phyloP scores from a whole-genome alignment of 2,329 filamentous ascomycete genomes.

The Colletotrichum sp. region DNA sequence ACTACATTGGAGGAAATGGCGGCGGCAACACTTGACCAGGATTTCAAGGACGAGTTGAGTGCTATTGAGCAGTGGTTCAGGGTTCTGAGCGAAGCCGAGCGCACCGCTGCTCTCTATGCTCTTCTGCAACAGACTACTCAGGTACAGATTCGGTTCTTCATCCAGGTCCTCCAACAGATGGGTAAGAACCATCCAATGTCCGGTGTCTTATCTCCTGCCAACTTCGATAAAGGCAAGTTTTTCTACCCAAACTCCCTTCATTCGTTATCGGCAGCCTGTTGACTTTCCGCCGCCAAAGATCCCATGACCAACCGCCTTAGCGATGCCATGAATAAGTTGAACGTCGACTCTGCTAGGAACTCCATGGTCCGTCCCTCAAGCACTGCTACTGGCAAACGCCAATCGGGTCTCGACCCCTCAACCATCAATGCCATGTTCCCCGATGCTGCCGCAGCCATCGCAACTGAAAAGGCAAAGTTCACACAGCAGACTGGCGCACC shows the following conservation, averaged over 20 bases:
- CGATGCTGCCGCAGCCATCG: constrained; percentile 97
- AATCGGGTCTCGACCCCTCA: constrained; percentile 90
- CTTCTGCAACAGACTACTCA: constrained; percentile 97
- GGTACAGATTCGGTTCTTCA: constrained; percentile 99
- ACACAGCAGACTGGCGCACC: constrained; percentile 92
- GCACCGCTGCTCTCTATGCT: constrained; percentile 93
- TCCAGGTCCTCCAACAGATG: constrained; percentile 98
- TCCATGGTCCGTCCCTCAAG: constrained; percentile 83
- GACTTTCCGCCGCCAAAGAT: constrained; percentile 61
- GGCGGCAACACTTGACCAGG: constrained; percentile 95
- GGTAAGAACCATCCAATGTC: constrained; percentile 98
- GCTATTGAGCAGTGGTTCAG: constrained; percentile 99
- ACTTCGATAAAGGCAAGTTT: constrained; percentile 88
- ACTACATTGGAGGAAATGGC: constrained; percentile 99
- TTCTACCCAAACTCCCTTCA: neutral
- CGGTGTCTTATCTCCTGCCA: constrained; percentile 89
- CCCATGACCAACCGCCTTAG: constrained; percentile 95
- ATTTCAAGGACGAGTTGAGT: constrained; percentile 98
- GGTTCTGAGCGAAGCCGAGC: constrained; percentile 93
- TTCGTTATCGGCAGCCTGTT: constrained; percentile 23
- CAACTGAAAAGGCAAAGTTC: constrained; percentile 96
- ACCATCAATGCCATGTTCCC: constrained; percentile 99
- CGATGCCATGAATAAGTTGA: constrained; percentile 96
- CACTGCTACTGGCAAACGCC: constrained; percentile 82
- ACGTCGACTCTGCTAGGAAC: constrained; percentile 84